Base-by-base conservation (phyloP, 129 eudicot species). In the Pittosporum tobira region DNA sequence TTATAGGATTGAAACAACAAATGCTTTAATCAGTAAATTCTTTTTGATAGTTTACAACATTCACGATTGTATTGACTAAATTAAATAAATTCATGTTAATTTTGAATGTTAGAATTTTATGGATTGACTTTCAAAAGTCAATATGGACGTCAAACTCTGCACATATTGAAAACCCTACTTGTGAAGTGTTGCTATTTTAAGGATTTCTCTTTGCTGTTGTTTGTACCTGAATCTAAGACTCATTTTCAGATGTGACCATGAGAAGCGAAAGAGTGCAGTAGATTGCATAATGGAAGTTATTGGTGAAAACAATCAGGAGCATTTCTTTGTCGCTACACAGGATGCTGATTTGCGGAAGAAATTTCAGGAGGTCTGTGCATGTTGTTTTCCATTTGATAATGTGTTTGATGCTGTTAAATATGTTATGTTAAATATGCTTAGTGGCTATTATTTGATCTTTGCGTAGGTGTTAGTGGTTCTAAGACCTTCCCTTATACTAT, bases 251-350 rank as follows among this genome's bases (percentile, higher is more conserved):
- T 88, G 97, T 62, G 97, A 79, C 52, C 97, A 93, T 60, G 99
- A 93, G 63, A 71, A 70, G 69, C 71, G 82, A 67, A 84, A 72
- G 75, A 84, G 94, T 71, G 99, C 88, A 28, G 87, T 74, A 45
- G 73, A 71, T 63, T 93, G 99, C 75, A 67, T 93, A 47, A 51
- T 72, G 13, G 91, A 93, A 12, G 79, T 81, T 67, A 79, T 93
- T 57, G 95, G 93, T 21, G 91, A 77, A 31, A 80, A 75, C 0
- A 88, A 88, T 71, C 64, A 79, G 0, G 99, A 93, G 73, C 99
- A 93, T 69, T 93, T 93, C 72, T 93, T 87, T 78, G 94, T 93
- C 63, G 96, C 86, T 47, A 78, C 85, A 15, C 99, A 91, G 71
- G 99, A 91, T 63, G 84, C 73, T 36, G 96, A 87, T 47, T 51